phyloP scores from a whole-genome alignment of 331 rosid species.

The Malus hybrid region DNA sequence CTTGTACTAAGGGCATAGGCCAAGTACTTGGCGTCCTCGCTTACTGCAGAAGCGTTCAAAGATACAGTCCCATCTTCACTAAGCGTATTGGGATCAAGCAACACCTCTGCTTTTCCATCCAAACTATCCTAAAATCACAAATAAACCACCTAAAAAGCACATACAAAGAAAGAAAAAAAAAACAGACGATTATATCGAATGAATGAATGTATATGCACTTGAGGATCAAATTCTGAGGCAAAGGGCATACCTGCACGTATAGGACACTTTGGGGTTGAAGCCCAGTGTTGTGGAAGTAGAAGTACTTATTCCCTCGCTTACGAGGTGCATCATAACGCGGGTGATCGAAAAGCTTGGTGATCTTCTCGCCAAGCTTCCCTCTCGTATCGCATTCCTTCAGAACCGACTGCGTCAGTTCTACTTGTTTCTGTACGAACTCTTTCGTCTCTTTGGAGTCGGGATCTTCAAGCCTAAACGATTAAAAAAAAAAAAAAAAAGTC shows the following conservation, averaged over 20 bases:
- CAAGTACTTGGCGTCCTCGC: conserved; percentile 74
- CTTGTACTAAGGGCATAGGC: conserved; percentile 85
- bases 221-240: conserved; percentile 6
- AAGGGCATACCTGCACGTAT: conserved; percentile 64
- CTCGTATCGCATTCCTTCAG: conserved; percentile 59
- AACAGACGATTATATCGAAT: neutral
- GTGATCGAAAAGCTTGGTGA: conserved; percentile 77
- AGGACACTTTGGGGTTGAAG: conserved; percentile 74
- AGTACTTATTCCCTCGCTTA: conserved; percentile 57
- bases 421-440: conserved; percentile 70
- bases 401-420: conserved; percentile 63
- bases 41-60: conserved; percentile 42
- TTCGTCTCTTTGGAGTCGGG: conserved; percentile 87
- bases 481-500: neutral
- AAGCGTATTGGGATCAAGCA: conserved; percentile 78
- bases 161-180: neutral
- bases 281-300: conserved; percentile 78
- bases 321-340: conserved; percentile 78
- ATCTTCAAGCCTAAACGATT: conserved; percentile 69
- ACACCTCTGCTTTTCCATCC: conserved; percentile 73
- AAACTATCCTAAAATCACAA: conserved; percentile 58
- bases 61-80: conserved; percentile 92
- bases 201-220: neutral
- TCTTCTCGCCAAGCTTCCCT: conserved; percentile 51
- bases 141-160: neutral